Base-by-base conservation (phyloP, 2,329 filamentous ascomycete genomes). In the Trichophyton schoenleinii region DNA sequence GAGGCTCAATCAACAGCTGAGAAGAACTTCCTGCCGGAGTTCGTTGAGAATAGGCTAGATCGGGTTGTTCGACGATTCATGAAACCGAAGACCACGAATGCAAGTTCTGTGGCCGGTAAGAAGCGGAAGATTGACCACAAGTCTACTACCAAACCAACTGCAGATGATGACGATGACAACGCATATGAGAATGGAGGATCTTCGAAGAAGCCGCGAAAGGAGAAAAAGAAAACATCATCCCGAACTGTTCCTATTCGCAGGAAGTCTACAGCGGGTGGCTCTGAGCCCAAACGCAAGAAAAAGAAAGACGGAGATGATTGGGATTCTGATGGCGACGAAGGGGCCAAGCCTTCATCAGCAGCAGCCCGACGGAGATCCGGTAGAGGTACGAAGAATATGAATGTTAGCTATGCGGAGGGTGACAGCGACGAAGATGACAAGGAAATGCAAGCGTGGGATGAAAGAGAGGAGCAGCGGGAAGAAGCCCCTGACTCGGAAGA, bases 1-100 rank as follows among this genome's bases (percentile, higher is more conserved):
- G 82, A 85, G 57, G 91, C 91, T 0, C 88, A 94, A 69, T 84
- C 89, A 68, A 91, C 96, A 69, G 90, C 91, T 0, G 86, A 90
- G 72, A 95, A 87, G 78, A 86, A 87, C 62, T 96, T 88, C 71
- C 81, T 96, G 9, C 87, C 89, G 0, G 87, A 91, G 13, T 87
- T 86, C 25, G 74, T 89, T 18, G 87, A 89, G 46, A 87, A 91
- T 63, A 80, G 83, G 60, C 78, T 97, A 31, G 91, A 96, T 66
- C 83, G 85, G 20, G 73, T 91, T 53, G 89, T 96, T 63, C 85
- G 86, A 68, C 85, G 73, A 46, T 77, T 76, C 15, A 76, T 95
- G 72, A 90, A 87, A 78, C 78, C 77, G 34, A 83, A 79, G 74
- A 73, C 70, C 65, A 11, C 18, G 28, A 31, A 31, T 13, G 11